Percentiles rank a stretch among this genome's conserved stretches.
These are phyloP conservation scores for Testicularia cyperi DNA, from an alignment of 1,284 basidiomycete species.

Conservation along the genomic window DNA sequence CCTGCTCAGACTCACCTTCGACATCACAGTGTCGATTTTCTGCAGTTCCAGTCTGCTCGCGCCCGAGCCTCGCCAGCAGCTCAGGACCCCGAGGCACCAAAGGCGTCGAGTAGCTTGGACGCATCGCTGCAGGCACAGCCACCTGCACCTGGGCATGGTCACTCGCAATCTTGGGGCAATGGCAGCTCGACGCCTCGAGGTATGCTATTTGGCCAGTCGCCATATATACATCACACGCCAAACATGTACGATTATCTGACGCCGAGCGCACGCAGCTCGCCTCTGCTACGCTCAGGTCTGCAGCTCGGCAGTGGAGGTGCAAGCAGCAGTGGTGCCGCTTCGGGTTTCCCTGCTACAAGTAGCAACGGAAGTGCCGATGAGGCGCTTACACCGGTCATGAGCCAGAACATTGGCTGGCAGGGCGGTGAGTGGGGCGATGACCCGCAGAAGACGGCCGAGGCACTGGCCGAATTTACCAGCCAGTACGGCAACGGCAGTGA, in stretches of 20 bases:
- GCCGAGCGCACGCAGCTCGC: slow-evolving; percentile 36
- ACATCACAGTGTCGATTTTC: slow-evolving; percentile 38
- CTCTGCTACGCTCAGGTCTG: slow-evolving; percentile 19
- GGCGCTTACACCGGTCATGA: slow-evolving; percentile 35
- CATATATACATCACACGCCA: slow-evolving; percentile 28
- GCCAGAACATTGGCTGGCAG: slow-evolving; percentile 28
- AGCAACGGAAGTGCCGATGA: slow-evolving; percentile 40
- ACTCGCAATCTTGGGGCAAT: slow-evolving; percentile 20
- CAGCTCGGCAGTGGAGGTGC: neutral
- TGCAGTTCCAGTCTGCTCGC: slow-evolving; percentile 30
- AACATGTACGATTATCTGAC: slow-evolving; percentile 37
- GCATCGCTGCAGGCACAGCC: too few species aligned
- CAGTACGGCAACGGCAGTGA: slow-evolving; percentile 29
- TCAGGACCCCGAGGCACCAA: too few species aligned
- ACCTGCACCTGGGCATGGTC: too few species aligned
- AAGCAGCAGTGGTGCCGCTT: neutral
- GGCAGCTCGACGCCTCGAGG: slow-evolving; percentile 27
- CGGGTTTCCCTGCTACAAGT: slow-evolving; percentile 17
- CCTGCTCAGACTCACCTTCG: slow-evolving; percentile 27
- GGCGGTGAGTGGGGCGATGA: slow-evolving; percentile 38
- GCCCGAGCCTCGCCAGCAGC: too few species aligned
- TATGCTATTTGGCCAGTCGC: slow-evolving; percentile 19
- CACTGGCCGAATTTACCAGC: slow-evolving; percentile 29
- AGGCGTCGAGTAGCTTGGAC: too few species aligned
- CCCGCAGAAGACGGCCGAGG: slow-evolving; percentile 39